Evolutionary conservation across 192 early-diverging fungal species (phyloP).

Genomic region (Chytriomyces sp.): DNA sequence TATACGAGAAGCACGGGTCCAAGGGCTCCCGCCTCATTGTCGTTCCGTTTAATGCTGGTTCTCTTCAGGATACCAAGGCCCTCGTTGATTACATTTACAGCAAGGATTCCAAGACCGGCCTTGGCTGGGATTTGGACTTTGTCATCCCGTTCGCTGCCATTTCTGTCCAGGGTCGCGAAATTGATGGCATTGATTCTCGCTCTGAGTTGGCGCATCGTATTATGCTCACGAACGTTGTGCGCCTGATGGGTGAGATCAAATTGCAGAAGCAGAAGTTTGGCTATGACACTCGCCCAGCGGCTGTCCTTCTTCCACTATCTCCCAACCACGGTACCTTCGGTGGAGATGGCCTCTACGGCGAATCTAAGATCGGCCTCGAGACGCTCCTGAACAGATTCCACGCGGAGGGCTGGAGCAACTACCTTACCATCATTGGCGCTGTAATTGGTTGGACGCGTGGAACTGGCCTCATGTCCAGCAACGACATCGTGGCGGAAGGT

Average conservation of each 20-base stretch:
- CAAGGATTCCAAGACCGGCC: slow-evolving; percentile 66
- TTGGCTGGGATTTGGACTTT: slow-evolving; percentile 93
- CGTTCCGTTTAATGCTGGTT: slow-evolving; percentile 94
- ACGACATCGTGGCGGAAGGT: slow-evolving; percentile 86
- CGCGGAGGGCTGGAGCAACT: slow-evolving; percentile 84
- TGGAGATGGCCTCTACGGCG: slow-evolving; percentile 87
- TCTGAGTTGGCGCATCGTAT: slow-evolving; percentile 92
- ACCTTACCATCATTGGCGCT: slow-evolving; percentile 86
- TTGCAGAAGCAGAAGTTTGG: slow-evolving; percentile 74
- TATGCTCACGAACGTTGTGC: slow-evolving; percentile 91
- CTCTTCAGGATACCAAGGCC: slow-evolving; percentile 77
- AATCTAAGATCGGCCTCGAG: slow-evolving; percentile 93
- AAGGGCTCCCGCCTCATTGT: slow-evolving; percentile 81
- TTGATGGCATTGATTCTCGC: slow-evolving; percentile 79
- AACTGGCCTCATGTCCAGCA: slow-evolving; percentile 90
- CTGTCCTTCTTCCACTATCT: slow-evolving; percentile 86
- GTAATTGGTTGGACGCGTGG: slow-evolving; percentile 98
- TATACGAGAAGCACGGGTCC: slow-evolving; percentile 89
- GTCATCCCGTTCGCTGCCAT: slow-evolving; percentile 96
- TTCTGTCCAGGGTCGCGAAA: slow-evolving; percentile 82
- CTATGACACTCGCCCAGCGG: slow-evolving; percentile 83
- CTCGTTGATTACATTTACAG: slow-evolving; percentile 89
- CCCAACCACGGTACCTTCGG: slow-evolving; percentile 98
- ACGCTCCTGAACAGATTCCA: slow-evolving; percentile 90
- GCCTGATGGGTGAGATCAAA: slow-evolving; percentile 85